Percentiles rank a stretch among this genome's conserved stretches.
Evolutionary conservation across 2,329 filamentous ascomycete species (phyloP).

Genomic region (Orbilia javanica): DNA sequence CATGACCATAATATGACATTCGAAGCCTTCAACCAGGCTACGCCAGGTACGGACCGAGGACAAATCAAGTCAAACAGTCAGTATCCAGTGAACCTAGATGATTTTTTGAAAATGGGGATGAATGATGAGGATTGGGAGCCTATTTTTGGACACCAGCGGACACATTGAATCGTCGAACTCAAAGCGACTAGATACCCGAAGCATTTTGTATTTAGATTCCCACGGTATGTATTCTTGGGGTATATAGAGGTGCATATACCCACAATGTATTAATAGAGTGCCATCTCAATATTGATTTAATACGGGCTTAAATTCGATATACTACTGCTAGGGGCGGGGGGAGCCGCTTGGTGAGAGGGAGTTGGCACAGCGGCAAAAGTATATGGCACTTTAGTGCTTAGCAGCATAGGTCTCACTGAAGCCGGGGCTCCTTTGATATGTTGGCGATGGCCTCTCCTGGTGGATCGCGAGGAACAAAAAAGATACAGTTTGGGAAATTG

Average conservation of each 20-base stretch:
- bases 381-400: background rate
- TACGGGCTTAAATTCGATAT: background rate
- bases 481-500: background rate
- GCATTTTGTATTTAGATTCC: background rate
- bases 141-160: slow-evolving; percentile 45
- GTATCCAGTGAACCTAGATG: slow-evolving; percentile 40
- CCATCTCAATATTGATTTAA: background rate
- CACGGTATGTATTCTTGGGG: background rate
- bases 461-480: background rate
- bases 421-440: background rate
- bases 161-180: slow-evolving; percentile 15
- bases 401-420: background rate
- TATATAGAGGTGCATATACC: slow-evolving; percentile 1
- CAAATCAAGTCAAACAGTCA: slow-evolving; percentile 42
- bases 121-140: slow-evolving; percentile 57
- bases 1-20: slow-evolving; percentile 40
- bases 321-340: background rate
- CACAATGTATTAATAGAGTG: slow-evolving; percentile 12
- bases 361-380: too few relatives aligned
- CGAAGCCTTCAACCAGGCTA: slow-evolving; percentile 27
- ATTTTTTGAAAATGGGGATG: slow-evolving; percentile 54
- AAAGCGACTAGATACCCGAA: background rate
- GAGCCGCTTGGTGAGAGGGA: too few relatives aligned
- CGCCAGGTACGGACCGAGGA: slow-evolving; percentile 25
- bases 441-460: background rate